Evolutionary conservation across 495 filamentous ascomycete genomes (phyloP).

Genomic region (Physcia stellaris): DNA sequence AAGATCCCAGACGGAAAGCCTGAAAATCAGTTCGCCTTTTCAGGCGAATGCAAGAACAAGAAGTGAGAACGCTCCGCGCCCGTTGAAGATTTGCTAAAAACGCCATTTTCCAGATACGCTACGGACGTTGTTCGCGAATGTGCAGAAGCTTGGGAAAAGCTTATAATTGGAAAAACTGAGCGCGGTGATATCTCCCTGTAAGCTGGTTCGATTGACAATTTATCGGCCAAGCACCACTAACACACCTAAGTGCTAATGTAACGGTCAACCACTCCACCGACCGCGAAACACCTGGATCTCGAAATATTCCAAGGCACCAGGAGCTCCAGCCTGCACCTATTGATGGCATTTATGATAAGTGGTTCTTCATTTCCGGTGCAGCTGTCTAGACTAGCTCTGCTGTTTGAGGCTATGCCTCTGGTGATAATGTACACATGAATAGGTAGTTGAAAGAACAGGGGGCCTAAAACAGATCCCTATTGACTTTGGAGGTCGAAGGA

Average conservation of each 20-base stretch:
- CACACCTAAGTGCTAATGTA: conserved; percentile 53
- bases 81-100: conserved; percentile 3
- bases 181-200: conserved; percentile 71
- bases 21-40: conserved; percentile 99
- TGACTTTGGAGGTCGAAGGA: too few species aligned
- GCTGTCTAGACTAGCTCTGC: conserved; percentile 45
- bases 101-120: conserved; percentile 52
- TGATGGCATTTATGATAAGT: conserved; percentile 97
- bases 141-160: conserved; percentile 88
- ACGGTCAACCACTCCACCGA: conserved; percentile 54
- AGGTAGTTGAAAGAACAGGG: too few species aligned
- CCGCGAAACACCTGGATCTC: conserved; percentile 39
- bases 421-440: too few species aligned
- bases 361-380: conserved; percentile 99
- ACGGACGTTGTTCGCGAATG: conserved; percentile 91
- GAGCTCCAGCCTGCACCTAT: conserved; percentile 75
- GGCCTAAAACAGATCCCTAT: too few species aligned
- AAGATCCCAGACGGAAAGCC: conserved; percentile 99
- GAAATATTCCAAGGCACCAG: conserved; percentile 34
- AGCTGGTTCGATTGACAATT: conserved; percentile 21
- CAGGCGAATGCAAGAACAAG: conserved; percentile 99
- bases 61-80: conserved; percentile 37
- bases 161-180: conserved; percentile 76
- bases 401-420: too few species aligned
- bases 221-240: too few species aligned